A percentile compares a stretch with the other conserved stretches of the same genome.
Conservation (phyloP, 768 basidiomycete genomes). For the Tulasnella sp. region DNA sequence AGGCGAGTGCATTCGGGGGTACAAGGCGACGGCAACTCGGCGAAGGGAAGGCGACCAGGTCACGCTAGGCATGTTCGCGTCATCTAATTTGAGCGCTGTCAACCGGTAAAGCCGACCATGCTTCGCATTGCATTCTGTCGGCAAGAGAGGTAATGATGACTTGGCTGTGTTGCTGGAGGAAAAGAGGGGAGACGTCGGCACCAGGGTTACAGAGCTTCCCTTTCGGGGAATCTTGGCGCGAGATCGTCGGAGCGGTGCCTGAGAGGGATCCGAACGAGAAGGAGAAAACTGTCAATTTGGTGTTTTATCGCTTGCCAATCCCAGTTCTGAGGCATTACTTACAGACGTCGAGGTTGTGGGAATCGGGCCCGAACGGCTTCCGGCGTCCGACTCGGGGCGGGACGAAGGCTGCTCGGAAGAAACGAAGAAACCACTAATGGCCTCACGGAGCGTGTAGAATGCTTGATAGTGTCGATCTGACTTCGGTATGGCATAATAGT, state of each 20-base stretch:
- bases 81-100: not conserved
- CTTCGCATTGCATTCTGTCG: not conserved
- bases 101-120: not conserved
- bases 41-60: too few species aligned
- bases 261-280: not conserved
- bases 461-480: not conserved
- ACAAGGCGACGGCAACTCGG: too few species aligned
- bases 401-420: too few species aligned
- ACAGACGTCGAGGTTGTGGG: not conserved
- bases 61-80: too few species aligned
- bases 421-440: not conserved
- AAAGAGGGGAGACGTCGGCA: not conserved
- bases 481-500: not conserved
- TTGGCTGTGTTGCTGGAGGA: not conserved
- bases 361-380: not conserved
- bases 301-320: not conserved
- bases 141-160: not conserved
- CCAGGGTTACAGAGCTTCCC: not conserved
- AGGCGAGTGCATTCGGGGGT: too few species aligned
- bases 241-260: not conserved
- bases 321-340: not conserved
- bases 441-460: not conserved
- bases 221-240: not conserved
- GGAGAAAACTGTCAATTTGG: not conserved
- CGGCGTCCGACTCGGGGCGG: not conserved